Evolutionary conservation across 2,329 filamentous ascomycete species (phyloP).

Genomic region (Botrytis squamosa): DNA sequence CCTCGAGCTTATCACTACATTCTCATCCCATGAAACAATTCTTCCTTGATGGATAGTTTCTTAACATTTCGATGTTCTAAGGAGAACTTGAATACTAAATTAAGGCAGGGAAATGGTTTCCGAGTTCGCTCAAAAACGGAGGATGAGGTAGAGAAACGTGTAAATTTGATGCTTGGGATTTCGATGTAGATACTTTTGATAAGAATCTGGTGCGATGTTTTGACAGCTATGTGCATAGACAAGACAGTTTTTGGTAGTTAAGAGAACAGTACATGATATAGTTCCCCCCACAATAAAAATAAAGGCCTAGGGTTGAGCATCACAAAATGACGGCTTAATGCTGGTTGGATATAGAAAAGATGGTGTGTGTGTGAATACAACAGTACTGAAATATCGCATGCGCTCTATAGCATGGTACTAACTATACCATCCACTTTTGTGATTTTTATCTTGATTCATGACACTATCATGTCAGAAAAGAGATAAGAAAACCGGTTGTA

Average conservation of each 20-base stretch:
- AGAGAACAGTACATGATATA: not conserved
- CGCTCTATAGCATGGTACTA: not conserved
- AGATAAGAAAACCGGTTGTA: too few species aligned
- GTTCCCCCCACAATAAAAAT: not conserved
- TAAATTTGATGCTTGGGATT: too few species aligned
- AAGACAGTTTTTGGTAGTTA: not conserved
- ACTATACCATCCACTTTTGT: not conserved
- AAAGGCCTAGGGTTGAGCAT: not conserved
- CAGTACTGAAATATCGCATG: not conserved
- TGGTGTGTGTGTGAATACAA: not conserved
- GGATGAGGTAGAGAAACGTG: not conserved
- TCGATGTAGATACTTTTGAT: not conserved
- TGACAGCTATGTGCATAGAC: not conserved
- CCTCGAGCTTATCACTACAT: not conserved
- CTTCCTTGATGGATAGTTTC: too few species aligned
- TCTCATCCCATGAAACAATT: not conserved
- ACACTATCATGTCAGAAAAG: fast-evolving
- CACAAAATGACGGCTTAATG: not conserved
- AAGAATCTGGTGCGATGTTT: not conserved
- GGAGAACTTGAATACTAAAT: fast-evolving
- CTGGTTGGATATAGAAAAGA: not conserved
- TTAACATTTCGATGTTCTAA: fast-evolving
- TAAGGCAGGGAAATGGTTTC: not conserved
- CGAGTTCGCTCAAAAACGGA: too few species aligned
- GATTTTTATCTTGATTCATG: not conserved